Evolutionary conservation across 164 flowering plant species (phyloP), one percentile per base, ranked within the genome.

Genomic region (Protea cynaroides): DNA sequence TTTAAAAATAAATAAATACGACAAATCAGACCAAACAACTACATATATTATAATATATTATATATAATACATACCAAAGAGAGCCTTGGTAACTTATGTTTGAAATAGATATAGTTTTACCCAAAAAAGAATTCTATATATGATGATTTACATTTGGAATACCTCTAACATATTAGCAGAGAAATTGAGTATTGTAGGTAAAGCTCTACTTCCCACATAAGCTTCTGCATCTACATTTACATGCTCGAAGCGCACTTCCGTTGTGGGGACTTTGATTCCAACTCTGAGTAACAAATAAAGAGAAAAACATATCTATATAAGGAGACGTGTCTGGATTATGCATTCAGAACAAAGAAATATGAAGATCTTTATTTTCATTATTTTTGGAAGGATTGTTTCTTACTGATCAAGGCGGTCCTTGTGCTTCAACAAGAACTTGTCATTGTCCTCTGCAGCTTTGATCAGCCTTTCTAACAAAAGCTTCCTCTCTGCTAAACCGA

Each of bases 211-310:
- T 17, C 82, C 84, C 1, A 72, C 79, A 72, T 66, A 43, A 21
- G 79, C 74, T 25, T 78, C 74, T 53, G 75, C 81, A 15, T 77
- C 82, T 38, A 83, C 60, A 6, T 49, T 79, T 18, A 83, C 24
- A 64, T 83, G 64, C 77, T 83, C 80, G n/a, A 56, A 83, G 40
- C 86, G 59, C 0, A 83, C 81, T 68, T 83, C 86, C 10, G 80
- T 79, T n/a, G 70, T 70, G 1, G 82, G 84, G 49, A 79, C 34
- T 4, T 71, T 66, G 59, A 83, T 63, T 12, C 81, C 82, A 58
- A 80, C 86, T 58, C 86, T 83, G 47, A 49, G 25, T 47, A 43
- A 34, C 49, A 44, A 15, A 44, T 2, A 15, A 11, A 44, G 49
- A 44, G 11, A 15, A 15, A 11, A 44, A 44, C 49, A 11, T 0